Evolutionary conservation across 208 protist genomes (phyloP).

Genomic region (Trypanosoma platydactyli): DNA sequence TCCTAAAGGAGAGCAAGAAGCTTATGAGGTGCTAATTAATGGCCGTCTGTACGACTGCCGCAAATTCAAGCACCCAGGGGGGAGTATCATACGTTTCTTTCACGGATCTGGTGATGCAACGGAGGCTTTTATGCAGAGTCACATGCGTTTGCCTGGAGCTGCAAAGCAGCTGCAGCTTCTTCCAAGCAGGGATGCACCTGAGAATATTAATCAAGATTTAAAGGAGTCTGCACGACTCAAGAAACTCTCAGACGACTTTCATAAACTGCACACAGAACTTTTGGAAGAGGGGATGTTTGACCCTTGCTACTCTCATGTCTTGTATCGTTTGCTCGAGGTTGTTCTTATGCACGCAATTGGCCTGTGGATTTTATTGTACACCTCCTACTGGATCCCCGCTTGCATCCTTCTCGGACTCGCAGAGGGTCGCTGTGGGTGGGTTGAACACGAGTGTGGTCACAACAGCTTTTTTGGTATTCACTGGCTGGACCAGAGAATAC

Average conservation of each 20-base stretch:
- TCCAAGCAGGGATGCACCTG: conserved; percentile 41
- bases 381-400: conserved; percentile 43
- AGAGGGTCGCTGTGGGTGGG: conserved; percentile 78
- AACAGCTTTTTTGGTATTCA: conserved; percentile 62
- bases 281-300: conserved; percentile 62
- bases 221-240: conserved; percentile 43
- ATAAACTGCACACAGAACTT: conserved; percentile 41
- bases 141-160: conserved; percentile 54
- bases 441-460: conserved; percentile 81
- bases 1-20: conserved; percentile 21
- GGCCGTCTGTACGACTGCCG: conserved; percentile 68
- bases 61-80: conserved; percentile 67
- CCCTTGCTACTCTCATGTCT: conserved; percentile 46
- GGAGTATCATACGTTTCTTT: conserved; percentile 63
- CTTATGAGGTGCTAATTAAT: conserved; percentile 60
- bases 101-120: conserved; percentile 63
- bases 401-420: conserved; percentile 56
- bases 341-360: conserved; percentile 52
- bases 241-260: conserved; percentile 63
- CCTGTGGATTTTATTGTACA: conserved; percentile 51
- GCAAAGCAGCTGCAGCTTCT: conserved; percentile 49
- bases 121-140: conserved; percentile 64
- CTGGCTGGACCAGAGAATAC: conserved; percentile 59
- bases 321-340: conserved; percentile 65
- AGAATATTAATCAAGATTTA: conserved; percentile 16